phyloP scores from a whole-genome alignment of 305 asterid species.

The Fraxinus nigra region DNA sequence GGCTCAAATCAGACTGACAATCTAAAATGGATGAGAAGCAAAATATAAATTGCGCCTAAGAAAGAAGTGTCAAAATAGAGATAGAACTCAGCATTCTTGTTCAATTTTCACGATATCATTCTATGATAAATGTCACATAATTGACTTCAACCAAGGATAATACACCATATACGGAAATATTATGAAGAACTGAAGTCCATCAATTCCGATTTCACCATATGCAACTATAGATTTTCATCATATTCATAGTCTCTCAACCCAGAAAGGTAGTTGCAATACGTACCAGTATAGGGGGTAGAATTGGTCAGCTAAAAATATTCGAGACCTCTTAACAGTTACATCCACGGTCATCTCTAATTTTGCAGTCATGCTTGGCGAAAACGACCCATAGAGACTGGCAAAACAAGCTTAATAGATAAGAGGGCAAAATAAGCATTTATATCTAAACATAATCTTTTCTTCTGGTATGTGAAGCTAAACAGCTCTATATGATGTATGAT shows the following conservation, averaged over 20 bases:
- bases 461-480: not conserved
- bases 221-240: not conserved
- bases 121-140: not conserved
- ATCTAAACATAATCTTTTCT: not conserved
- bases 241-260: not conserved
- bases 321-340: not conserved
- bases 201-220: not conserved
- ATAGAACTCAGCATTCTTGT: not conserved
- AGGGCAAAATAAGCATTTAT: not conserved
- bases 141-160: not conserved
- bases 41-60: not conserved
- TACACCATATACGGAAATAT: not conserved
- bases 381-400: not conserved
- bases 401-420: not conserved
- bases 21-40: not conserved
- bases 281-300: not conserved
- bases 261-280: not conserved
- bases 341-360: not conserved
- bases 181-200: not conserved
- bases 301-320: not conserved
- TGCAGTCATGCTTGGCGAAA: not conserved
- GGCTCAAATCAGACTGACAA: not conserved
- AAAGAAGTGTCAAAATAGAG: not conserved
- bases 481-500: not conserved
- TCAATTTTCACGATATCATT: not conserved